These are phyloP conservation scores for Fusarium praegraminearum DNA, from an alignment of 2,329 filamentous ascomycete genomes.

Conservation along the genomic window DNA sequence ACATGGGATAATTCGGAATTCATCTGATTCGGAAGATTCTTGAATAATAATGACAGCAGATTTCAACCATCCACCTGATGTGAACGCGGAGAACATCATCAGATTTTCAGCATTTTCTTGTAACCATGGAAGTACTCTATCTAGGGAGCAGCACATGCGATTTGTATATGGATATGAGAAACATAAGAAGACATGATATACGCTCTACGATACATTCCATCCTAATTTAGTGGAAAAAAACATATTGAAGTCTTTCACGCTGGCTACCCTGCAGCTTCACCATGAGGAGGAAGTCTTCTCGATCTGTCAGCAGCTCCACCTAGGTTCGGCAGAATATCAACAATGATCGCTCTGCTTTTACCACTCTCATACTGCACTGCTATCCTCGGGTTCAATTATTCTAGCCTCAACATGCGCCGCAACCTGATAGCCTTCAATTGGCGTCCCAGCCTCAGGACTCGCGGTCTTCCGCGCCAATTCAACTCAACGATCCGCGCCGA, in stretches of 20 bases:
- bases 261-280: slow-evolving; percentile 28
- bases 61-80: no score
- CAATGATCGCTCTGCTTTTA: background rate
- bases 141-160: no score
- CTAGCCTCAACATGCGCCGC: slow-evolving; percentile 43
- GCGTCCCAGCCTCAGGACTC: slow-evolving; percentile 34
- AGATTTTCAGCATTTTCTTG: no score
- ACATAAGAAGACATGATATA: background rate
- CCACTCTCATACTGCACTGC: background rate
- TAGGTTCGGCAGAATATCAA: slow-evolving; percentile 3
- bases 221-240: background rate
- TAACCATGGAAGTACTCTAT: no score
- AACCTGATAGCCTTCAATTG: slow-evolving; percentile 40
- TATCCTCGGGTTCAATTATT: background rate
- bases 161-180: no score
- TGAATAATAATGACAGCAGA: no score
- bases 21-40: background rate
- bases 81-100: no score
- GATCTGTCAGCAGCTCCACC: slow-evolving; percentile 35
- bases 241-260: background rate
- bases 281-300: background rate
- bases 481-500: slow-evolving; percentile 32
- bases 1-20: background rate
- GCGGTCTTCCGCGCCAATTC: slow-evolving; percentile 14
- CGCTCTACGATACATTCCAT: background rate